Evolutionary conservation across 805 yeast species (phyloP).

Genomic region (Lipomyces starkeyi): DNA sequence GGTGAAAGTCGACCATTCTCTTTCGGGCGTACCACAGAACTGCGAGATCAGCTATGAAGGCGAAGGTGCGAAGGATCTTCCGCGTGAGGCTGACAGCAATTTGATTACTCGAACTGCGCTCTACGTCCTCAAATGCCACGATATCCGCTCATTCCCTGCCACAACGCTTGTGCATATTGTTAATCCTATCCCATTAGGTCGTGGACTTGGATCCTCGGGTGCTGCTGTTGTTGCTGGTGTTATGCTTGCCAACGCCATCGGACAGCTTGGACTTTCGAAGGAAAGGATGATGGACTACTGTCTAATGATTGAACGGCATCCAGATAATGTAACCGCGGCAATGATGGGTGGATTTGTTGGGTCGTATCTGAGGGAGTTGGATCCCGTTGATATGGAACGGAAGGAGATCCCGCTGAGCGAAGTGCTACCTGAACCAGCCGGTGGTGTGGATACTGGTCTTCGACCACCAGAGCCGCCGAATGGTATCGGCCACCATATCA

Average conservation of each 20-base stretch:
- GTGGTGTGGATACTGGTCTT: slow-evolving; percentile 69
- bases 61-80: slow-evolving; percentile 82
- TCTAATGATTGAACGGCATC: slow-evolving; percentile 96
- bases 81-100: slow-evolving; percentile 76
- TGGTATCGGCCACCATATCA: slow-evolving; percentile 85
- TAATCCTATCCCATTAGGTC: slow-evolving; percentile 94
- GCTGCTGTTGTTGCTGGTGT: slow-evolving; percentile 99
- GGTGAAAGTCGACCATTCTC: slow-evolving; percentile 64
- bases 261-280: slow-evolving; percentile 71
- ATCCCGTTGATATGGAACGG: slow-evolving; percentile 70
- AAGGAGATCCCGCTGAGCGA: slow-evolving; percentile 85
- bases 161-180: slow-evolving; percentile 81
- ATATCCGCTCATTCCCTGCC: slow-evolving; percentile 72
- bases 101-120: slow-evolving; percentile 92
- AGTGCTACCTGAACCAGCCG: slow-evolving; percentile 79
- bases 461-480: slow-evolving; percentile 83
- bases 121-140: slow-evolving; percentile 86
- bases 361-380: slow-evolving; percentile 82
- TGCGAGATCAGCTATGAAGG: slow-evolving; percentile 72
- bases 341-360: slow-evolving; percentile 99
- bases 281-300: slow-evolving; percentile 91
- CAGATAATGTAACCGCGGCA: slow-evolving; percentile 97
- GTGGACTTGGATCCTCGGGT: slow-evolving; percentile 97
- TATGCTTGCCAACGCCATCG: slow-evolving; percentile 84
- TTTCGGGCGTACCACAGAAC: slow-evolving; percentile 60